Evolutionary conservation across 1,139 yeast genomes (phyloP).

Genomic region (Debaryomyces robertsiae): DNA sequence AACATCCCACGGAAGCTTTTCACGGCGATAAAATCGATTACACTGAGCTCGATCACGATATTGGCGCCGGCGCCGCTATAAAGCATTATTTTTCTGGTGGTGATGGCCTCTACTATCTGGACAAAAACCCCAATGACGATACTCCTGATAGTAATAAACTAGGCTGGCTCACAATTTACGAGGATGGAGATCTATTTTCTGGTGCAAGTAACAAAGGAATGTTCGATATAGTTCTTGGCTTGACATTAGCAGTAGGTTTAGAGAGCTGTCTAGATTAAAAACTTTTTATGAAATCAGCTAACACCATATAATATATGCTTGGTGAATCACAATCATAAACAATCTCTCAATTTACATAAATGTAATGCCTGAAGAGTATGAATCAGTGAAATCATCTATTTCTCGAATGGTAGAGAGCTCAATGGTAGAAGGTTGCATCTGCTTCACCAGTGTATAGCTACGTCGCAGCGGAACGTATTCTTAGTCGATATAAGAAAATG

Average conservation of each 20-base stretch:
- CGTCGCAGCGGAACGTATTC: too few relatives aligned
- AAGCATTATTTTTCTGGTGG: conserved; percentile 49
- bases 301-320: neutral
- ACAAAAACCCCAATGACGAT: conserved; percentile 54
- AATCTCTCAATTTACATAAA: too few relatives aligned
- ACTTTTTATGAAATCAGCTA: too few relatives aligned
- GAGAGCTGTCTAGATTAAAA: conserved; percentile 25
- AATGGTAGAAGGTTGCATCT: too few relatives aligned
- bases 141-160: conserved; percentile 58
- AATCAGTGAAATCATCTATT: too few relatives aligned
- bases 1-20: conserved; percentile 5
- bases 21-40: conserved; percentile 10
- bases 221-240: conserved; percentile 57
- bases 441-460: too few relatives aligned
- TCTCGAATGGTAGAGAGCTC: too few relatives aligned
- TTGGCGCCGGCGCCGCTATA: conserved; percentile 34
- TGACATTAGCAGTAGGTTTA: conserved; percentile 57
- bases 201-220: conserved; percentile 35
- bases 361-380: too few relatives aligned
- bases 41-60: conserved; percentile 23
- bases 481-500: too few relatives aligned
- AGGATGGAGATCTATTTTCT: conserved; percentile 36
- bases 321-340: neutral
- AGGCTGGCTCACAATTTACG: conserved; percentile 67
- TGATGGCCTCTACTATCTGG: conserved; percentile 53